Percentiles rank a stretch among this genome's conserved stretches.
phyloP scores from a whole-genome alignment of 805 yeast genomes.

The Teunomyces cretensis region DNA sequence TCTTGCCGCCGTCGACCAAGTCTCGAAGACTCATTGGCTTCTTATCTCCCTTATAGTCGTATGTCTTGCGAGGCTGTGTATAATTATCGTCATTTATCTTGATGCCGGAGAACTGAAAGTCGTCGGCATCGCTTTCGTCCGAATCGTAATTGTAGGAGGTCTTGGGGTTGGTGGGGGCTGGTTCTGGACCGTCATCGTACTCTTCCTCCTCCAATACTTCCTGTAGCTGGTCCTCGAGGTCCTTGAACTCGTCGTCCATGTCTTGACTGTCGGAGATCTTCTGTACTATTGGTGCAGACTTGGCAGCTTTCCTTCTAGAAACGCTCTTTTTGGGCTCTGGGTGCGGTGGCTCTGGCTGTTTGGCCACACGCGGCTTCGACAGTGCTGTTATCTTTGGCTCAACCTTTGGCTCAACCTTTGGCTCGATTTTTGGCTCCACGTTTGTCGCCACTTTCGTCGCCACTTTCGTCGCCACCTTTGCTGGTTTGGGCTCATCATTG shows the following conservation, averaged over 20 bases:
- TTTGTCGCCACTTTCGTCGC: too few species aligned
- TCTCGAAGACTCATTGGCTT: constrained; percentile 43
- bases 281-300: constrained; percentile 7
- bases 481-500: constrained; percentile 2
- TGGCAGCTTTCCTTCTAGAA: neutral
- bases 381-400: too few species aligned
- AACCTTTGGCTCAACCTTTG: too few species aligned
- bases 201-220: constrained; percentile 36
- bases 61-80: constrained; percentile 3
- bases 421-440: too few species aligned
- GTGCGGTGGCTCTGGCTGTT: too few species aligned
- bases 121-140: constrained; percentile 27
- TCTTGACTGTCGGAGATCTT: constrained; percentile 15
- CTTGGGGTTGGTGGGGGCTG: constrained; percentile 2
- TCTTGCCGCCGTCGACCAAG: constrained; percentile 28
- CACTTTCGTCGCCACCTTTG: too few species aligned
- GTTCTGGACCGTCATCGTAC: neutral
- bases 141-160: constrained; percentile 17
- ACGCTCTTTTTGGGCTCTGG: neutral
- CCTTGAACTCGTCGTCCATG: constrained; percentile 41
- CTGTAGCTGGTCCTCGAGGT: constrained; percentile 42
- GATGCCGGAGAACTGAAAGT: constrained; percentile 22
- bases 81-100: constrained; percentile 23
- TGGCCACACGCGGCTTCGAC: too few species aligned
- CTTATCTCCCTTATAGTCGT: constrained; percentile 5